Conservation (phyloP, 768 basidiomycete genomes). For the Termitomyces sp. region DNA sequence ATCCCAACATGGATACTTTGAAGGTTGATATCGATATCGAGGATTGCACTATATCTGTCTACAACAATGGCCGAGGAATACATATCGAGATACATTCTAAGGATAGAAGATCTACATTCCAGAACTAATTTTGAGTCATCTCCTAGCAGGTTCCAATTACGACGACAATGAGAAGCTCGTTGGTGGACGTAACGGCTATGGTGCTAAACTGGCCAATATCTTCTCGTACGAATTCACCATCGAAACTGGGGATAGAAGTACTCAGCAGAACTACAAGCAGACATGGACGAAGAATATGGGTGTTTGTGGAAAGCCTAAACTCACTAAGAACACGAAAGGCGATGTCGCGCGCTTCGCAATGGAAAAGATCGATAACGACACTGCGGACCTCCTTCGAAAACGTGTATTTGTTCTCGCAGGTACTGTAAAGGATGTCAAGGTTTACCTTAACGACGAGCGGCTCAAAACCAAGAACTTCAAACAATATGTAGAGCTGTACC, state of each 20-base stretch:
- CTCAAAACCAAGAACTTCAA: conserved; percentile 95
- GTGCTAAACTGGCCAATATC: conserved; percentile 97
- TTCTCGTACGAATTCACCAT: conserved; percentile 96
- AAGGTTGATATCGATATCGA: conserved; percentile 87
- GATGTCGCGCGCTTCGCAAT: conserved; percentile 94
- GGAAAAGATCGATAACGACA: conserved; percentile 88
- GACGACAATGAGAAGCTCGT: conserved; percentile 98
- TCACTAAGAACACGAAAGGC: conserved; percentile 82
- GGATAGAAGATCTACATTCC: conserved; percentile 96
- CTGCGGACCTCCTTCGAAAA: conserved; percentile 81
- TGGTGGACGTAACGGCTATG: conserved; percentile 97
- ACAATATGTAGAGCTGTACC: conserved; percentile 93
- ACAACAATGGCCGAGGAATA: conserved; percentile 95
- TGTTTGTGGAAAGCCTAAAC: conserved; percentile 83
- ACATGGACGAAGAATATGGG: conserved; percentile 94
- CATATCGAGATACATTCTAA: conserved; percentile 93
- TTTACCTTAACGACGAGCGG: conserved; percentile 88
- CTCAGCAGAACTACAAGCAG: conserved; percentile 89
- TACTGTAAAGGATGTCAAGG: conserved; percentile 90
- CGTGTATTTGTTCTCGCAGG: conserved; percentile 98
- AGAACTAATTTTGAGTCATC: conserved; percentile 94
- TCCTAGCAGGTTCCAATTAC: conserved; percentile 93
- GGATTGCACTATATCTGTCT: conserved; percentile 82
- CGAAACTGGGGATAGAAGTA: conserved; percentile 90
- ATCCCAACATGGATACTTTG: conserved; percentile 84